These are phyloP conservation scores for Globisporangium spiculum DNA, from an alignment of 352 stramenopile species.

Conservation along the genomic window DNA sequence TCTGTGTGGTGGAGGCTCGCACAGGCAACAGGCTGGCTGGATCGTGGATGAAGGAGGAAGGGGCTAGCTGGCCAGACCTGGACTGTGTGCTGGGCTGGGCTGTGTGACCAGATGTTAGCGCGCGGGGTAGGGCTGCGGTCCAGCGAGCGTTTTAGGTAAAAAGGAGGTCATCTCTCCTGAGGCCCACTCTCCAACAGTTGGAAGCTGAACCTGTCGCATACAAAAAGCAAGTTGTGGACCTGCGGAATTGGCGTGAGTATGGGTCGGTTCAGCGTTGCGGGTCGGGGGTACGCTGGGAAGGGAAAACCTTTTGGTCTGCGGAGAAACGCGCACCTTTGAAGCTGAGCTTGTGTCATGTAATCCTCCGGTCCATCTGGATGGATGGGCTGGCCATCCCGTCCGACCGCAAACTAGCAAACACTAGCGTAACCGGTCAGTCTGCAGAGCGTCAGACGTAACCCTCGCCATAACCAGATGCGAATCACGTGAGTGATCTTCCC, in stretches of 20 bases:
- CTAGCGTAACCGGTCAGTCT: not conserved
- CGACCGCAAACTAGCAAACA: not conserved
- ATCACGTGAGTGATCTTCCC: not conserved
- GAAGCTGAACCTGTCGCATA: not conserved
- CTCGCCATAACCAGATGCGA: not conserved
- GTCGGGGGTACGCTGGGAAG: not conserved
- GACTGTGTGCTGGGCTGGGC: not conserved
- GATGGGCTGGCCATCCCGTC: not conserved
- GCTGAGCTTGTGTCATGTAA: slow-evolving; percentile 11
- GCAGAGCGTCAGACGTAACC: not conserved
- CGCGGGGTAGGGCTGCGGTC: not conserved
- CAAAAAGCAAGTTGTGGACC: slow-evolving; percentile 8
- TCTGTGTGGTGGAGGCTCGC: slow-evolving; percentile 12
- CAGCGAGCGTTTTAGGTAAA: not conserved
- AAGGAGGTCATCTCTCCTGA: not conserved
- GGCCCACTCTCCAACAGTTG: not conserved
- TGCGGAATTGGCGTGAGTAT: slow-evolving; percentile 4
- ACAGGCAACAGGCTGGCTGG: not conserved
- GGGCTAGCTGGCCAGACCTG: no score
- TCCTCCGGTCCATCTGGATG: not conserved
- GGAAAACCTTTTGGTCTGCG: slow-evolving; percentile 11
- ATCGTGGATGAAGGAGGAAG: not conserved
- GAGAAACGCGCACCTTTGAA: slow-evolving; percentile 10
- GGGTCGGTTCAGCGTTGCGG: not conserved
- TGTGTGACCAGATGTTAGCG: not conserved